Base-by-base conservation (phyloP, 2,329 filamentous ascomycete species). In the Trichoderma polysporum region DNA sequence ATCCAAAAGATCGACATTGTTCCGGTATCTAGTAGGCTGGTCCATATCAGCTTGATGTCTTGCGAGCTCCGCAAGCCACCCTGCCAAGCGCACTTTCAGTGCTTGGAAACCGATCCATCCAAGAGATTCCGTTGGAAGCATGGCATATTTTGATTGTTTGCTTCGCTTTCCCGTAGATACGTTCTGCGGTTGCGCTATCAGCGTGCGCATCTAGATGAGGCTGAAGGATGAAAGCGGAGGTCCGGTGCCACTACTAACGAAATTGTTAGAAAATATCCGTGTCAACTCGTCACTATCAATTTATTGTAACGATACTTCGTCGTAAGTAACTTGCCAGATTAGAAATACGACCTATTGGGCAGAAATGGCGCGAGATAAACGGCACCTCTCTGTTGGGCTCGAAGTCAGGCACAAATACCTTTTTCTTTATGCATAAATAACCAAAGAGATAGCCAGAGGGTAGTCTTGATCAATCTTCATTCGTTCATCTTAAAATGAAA, bases 41-140 rank as follows among this genome's bases (percentile, higher is more conserved):
- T 17, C 33, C 12, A 22, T 27, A 12, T 27, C 50, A 1, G 37
- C 13, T 27, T 27, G 35, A 6, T 37, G 52, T 27, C 31, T 45
- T 4, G 37, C 12, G 8, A 65, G 33, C 17, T 31, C 27, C 3
- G 62, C 62, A 27, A 65, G 62, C 27, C 62, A 52, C 2, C 62
- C 62, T 19, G 9, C 50, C 52, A 65, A 17, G 17, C 62, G 62
- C 39, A 65, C 62, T 25, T 65, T 65, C 3, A 65, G 41, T 47
- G 49, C 62, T 37, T 65, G 62, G 7, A 65, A 65, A n/a, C 52
- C 49, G 15, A 56, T 57, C 62, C 62, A 65, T 29, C 35, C 52
- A 57, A 65, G 50, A 5, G 39, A 65, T 19, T 65, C 50, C 0
- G 62, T 65, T 27, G 62, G 62, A 13, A 65, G 62, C 62, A 65